These are phyloP conservation scores for Beauveria bassiana DNA, from an alignment of 2,329 filamentous ascomycete species.

Conservation along the genomic window DNA sequence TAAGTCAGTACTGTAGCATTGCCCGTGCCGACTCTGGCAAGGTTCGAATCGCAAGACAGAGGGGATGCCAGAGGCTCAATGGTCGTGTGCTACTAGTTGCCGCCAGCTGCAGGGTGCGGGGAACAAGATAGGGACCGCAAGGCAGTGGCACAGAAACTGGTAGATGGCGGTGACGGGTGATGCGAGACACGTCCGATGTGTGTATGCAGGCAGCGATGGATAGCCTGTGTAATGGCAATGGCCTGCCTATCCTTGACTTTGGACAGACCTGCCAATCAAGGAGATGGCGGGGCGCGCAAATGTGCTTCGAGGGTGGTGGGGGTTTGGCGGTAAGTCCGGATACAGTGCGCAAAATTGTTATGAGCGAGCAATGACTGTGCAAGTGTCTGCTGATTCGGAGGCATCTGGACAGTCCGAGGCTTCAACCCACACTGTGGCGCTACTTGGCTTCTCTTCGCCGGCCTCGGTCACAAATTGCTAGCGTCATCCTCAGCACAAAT, in stretches of 20 bases:
- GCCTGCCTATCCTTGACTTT: background rate
- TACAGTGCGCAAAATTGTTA: background rate
- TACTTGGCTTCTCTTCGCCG: background rate
- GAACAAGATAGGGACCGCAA: background rate
- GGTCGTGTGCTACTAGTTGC: slow-evolving; percentile 6
- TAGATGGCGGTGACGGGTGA: slow-evolving; percentile 6
- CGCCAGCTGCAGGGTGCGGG: background rate
- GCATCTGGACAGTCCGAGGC: background rate
- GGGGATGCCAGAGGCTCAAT: background rate
- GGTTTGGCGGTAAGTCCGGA: background rate
- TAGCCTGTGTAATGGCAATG: background rate
- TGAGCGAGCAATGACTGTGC: background rate
- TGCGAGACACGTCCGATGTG: slow-evolving; percentile 8
- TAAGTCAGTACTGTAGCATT: background rate
- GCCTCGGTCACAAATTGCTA: slow-evolving; percentile 7
- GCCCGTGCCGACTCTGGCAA: background rate
- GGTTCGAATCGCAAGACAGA: background rate
- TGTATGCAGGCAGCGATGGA: slow-evolving; percentile 6
- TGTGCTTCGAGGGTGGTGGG: slow-evolving; percentile 1
- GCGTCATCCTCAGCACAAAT: background rate
- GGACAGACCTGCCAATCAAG: background rate
- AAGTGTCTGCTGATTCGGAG: too few species aligned
- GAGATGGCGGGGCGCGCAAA: slow-evolving; percentile 9
- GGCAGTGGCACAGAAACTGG: slow-evolving; percentile 1
- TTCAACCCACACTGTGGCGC: background rate